Evolutionary conservation across 257 asterid genomes (phyloP).

Genomic region (Nicotiana tomentosiformis): DNA sequence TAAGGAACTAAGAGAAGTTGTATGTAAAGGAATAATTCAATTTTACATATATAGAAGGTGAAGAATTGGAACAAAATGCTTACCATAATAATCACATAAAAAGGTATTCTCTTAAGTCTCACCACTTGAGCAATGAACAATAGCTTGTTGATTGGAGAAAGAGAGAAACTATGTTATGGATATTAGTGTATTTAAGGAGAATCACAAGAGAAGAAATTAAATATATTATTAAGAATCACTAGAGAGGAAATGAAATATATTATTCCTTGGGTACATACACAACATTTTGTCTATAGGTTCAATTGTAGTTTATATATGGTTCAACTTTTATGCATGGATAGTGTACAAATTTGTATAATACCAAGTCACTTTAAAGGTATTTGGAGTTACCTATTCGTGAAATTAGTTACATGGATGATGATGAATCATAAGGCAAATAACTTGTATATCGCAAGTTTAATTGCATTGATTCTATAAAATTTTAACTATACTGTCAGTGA

Average conservation of each 20-base stretch:
- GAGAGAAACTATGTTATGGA: slow-evolving; percentile 35
- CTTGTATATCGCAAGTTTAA: background rate
- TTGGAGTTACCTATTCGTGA: background rate
- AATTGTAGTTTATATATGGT: background rate
- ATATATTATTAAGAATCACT: slow-evolving; percentile 17
- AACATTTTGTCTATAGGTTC: slow-evolving; percentile 24
- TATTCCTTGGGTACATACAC: slow-evolving; percentile 15
- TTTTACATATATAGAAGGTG: background rate
- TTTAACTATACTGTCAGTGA: no score
- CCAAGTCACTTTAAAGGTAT: no score
- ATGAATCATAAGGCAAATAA: background rate
- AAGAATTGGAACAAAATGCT: background rate
- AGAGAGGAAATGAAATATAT: background rate
- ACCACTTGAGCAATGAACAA: slow-evolving; percentile 36
- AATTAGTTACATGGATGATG: background rate
- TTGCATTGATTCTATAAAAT: background rate
- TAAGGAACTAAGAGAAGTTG: background rate
- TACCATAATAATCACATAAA: slow-evolving; percentile 2
- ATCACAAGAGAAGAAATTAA: slow-evolving; percentile 12
- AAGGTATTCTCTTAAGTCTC: background rate
- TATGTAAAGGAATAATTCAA: background rate
- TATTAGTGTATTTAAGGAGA: slow-evolving; percentile 41
- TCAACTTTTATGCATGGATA: background rate
- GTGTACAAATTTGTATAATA: background rate
- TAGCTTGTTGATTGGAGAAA: slow-evolving; percentile 12